phyloP scores from a whole-genome alignment of 164 flowering plant genomes.

The Vitis amurensis region DNA sequence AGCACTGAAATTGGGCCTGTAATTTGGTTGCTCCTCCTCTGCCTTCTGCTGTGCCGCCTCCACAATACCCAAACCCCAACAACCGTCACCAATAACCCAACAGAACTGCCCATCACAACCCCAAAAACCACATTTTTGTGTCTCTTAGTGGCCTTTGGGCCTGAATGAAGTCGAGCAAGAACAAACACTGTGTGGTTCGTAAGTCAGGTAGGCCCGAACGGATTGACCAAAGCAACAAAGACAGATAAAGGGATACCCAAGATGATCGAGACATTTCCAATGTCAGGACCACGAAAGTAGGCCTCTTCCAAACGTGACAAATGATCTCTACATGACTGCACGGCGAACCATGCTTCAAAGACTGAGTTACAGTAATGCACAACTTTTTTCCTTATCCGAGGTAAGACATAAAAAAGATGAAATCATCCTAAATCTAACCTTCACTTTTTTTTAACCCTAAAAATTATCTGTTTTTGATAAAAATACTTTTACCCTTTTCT shows the following conservation, averaged over 20 bases:
- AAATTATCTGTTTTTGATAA: no score
- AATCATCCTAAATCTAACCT: no score
- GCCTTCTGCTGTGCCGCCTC: slow-evolving; percentile 12
- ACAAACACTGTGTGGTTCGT: slow-evolving; percentile 20
- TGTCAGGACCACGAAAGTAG: slow-evolving; percentile 25
- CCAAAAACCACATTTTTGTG: slow-evolving; percentile 22
- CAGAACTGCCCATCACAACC: slow-evolving; percentile 20
- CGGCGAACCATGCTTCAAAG: slow-evolving; percentile 36
- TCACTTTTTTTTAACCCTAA: no score
- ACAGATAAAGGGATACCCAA: slow-evolving; percentile 19
- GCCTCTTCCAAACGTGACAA: slow-evolving; percentile 29
- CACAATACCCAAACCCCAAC: slow-evolving; percentile 27
- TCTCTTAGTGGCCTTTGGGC: background rate
- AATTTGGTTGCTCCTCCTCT: slow-evolving; percentile 1
- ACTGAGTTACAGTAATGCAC: slow-evolving; percentile 39
- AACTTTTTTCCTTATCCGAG: no score
- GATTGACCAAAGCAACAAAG: slow-evolving; percentile 22
- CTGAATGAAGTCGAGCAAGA: slow-evolving; percentile 4
- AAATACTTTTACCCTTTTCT: no score
- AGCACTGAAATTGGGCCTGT: slow-evolving; percentile 21
- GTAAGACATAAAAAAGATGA: no score
- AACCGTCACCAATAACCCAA: slow-evolving; percentile 19
- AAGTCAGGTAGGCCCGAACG: slow-evolving; percentile 16
- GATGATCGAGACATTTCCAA: slow-evolving; percentile 34
- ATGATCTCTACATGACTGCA: slow-evolving; percentile 42